phyloP scores from a whole-genome alignment of 495 filamentous ascomycete genomes.

The Hypomontagnella monticulosa region DNA sequence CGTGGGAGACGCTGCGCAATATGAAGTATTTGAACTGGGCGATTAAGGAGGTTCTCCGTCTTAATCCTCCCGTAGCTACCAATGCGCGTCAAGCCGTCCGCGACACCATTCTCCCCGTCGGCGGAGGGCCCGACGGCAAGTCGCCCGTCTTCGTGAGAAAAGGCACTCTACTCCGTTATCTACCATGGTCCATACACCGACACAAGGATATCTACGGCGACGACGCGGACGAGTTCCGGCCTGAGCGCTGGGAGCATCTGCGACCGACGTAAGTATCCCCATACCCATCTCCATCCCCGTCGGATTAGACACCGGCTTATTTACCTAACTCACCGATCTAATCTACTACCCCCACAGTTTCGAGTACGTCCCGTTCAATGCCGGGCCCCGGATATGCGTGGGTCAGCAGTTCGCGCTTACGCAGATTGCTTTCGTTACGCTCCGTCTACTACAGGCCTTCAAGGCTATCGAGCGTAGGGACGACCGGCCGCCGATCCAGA shows the following conservation, averaged over 20 bases:
- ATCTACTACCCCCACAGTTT: conserved; percentile 50
- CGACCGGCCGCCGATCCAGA: conserved; percentile 47
- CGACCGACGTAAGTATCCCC: conserved; percentile 35
- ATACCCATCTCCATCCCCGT: too few relatives aligned
- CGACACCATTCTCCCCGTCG: conserved; percentile 60
- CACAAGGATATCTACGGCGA: conserved; percentile 54
- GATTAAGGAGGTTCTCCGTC: conserved; percentile 61
- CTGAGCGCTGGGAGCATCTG: conserved; percentile 56
- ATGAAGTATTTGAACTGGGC: conserved; percentile 63
- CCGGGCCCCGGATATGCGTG: conserved; percentile 70
- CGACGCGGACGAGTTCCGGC: conserved; percentile 57
- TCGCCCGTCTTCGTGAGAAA: conserved; percentile 57
- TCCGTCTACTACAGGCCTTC: conserved; percentile 69
- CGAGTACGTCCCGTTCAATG: conserved; percentile 72
- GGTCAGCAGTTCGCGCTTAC: conserved; percentile 69
- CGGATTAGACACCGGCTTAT: background rate
- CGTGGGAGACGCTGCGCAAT: conserved; percentile 57
- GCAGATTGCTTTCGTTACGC: conserved; percentile 66
- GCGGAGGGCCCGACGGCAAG: conserved; percentile 60
- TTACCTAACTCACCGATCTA: background rate
- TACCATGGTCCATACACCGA: conserved; percentile 58
- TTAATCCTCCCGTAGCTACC: conserved; percentile 67
- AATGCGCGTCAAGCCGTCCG: conserved; percentile 63
- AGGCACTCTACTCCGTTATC: conserved; percentile 56
- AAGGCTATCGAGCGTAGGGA: conserved; percentile 61